Evolutionary conservation across 805 yeast genomes (phyloP).

Genomic region (Torulaspora maleeae): DNA sequence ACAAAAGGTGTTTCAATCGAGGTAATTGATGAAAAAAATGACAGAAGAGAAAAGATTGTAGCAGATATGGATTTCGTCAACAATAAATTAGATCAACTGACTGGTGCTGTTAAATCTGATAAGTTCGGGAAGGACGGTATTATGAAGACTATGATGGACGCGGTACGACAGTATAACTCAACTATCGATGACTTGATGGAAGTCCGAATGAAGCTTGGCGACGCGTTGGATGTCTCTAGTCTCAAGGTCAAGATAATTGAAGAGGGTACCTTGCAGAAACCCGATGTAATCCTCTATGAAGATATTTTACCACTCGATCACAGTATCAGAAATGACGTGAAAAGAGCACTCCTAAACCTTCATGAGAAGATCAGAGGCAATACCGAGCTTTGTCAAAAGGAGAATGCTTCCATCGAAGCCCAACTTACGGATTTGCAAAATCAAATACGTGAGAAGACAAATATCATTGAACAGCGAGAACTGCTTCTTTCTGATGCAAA

Average conservation of each 20-base stretch:
- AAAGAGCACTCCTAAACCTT: slow-evolving; percentile 31
- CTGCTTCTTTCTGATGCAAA: slow-evolving; percentile 50
- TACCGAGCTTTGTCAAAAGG: slow-evolving; percentile 16
- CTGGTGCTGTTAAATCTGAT: slow-evolving; percentile 44
- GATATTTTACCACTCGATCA: slow-evolving; percentile 11
- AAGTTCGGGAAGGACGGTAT: slow-evolving; percentile 47
- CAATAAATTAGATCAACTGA: slow-evolving; percentile 44
- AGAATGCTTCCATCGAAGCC: slow-evolving; percentile 43
- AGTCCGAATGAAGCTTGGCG: slow-evolving; percentile 21
- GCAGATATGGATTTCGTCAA: slow-evolving; percentile 47
- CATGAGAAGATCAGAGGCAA: slow-evolving; percentile 37
- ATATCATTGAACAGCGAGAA: slow-evolving; percentile 52
- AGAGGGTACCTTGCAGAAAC: slow-evolving; percentile 13
- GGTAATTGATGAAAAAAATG: slow-evolving; percentile 58
- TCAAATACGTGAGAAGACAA: slow-evolving; percentile 51
- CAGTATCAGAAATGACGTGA: slow-evolving; percentile 26
- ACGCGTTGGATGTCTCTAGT: slow-evolving; percentile 26
- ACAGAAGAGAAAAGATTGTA: slow-evolving; percentile 56
- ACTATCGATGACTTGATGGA: slow-evolving; percentile 39
- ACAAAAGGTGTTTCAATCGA: slow-evolving; percentile 56
- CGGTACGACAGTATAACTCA: slow-evolving; percentile 54
- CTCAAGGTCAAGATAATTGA: slow-evolving; percentile 39
- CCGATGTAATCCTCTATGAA: slow-evolving; percentile 12
- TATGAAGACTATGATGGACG: slow-evolving; percentile 47
- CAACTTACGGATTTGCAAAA: slow-evolving; percentile 53